Percentiles rank a stretch among this genome's conserved stretches.
phyloP scores from a whole-genome alignment of 768 basidiomycete species.

The Termitomyces sp. region DNA sequence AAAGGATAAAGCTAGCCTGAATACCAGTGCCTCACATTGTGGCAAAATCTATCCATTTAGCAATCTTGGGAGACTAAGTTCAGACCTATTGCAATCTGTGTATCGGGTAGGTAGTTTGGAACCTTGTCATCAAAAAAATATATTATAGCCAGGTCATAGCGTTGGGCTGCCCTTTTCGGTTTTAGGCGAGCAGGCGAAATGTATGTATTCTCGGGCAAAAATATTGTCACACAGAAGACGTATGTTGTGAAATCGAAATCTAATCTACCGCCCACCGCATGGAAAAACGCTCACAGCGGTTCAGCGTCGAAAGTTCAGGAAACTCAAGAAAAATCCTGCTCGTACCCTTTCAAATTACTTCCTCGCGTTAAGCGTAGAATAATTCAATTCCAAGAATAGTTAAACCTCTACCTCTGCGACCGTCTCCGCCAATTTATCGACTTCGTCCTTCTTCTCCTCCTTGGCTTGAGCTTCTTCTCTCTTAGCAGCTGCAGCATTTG shows the following conservation, averaged over 20 bases:
- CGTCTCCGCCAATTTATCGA: slow-evolving; percentile 18
- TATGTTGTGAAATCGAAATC: neutral
- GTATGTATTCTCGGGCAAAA: neutral
- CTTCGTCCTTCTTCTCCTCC: slow-evolving; percentile 12
- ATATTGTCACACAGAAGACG: neutral
- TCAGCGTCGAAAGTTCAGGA: neutral
- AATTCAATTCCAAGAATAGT: slow-evolving; percentile 3
- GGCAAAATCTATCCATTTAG: too few species aligned
- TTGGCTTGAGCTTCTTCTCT: slow-evolving; percentile 32
- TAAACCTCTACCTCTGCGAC: slow-evolving; percentile 15
- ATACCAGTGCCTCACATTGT: too few species aligned
- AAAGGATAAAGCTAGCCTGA: too few species aligned
- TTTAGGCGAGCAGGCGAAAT: neutral
- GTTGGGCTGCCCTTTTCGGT: neutral
- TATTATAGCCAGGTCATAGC: too few species aligned
- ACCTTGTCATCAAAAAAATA: too few species aligned
- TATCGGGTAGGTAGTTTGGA: too few species aligned
- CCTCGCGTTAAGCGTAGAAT: slow-evolving; percentile 2
- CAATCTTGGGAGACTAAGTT: too few species aligned
- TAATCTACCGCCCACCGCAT: neutral
- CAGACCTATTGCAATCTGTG: too few species aligned
- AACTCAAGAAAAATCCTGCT: neutral
- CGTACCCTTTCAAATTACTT: neutral
- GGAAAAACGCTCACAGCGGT: neutral
- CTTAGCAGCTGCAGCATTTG: slow-evolving; percentile 72